Evolutionary conservation across 345 rosid genomes (phyloP).

Genomic region (Salix caprea): DNA sequence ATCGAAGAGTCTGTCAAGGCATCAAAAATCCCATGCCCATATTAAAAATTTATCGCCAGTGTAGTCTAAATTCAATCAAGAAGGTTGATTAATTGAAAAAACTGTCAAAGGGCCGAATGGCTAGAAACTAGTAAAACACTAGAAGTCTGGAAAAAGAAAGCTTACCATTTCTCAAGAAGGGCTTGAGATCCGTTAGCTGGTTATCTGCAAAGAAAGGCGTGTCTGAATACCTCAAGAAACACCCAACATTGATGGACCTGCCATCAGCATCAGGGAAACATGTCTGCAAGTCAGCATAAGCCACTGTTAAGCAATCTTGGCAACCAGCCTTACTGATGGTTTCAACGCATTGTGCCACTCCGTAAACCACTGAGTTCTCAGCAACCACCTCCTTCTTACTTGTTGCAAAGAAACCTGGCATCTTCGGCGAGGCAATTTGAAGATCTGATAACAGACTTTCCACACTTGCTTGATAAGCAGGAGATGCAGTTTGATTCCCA

Average conservation of each 20-base stretch:
- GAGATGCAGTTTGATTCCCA: slow-evolving; percentile 12
- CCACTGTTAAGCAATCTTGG: slow-evolving; percentile 32
- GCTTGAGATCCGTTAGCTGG: slow-evolving; percentile 27
- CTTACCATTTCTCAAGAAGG: slow-evolving; percentile 30
- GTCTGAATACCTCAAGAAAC: slow-evolving; percentile 37
- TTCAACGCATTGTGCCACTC: slow-evolving; percentile 36
- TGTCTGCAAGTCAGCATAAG: slow-evolving; percentile 15
- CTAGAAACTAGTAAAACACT: no score
- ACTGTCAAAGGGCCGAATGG: no score
- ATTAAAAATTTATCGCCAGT: no score
- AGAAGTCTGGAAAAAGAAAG: no score
- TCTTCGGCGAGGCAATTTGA: slow-evolving; percentile 31
- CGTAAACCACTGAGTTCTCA: slow-evolving; percentile 24
- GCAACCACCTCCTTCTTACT: slow-evolving; percentile 13
- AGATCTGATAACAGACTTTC: slow-evolving; percentile 23
- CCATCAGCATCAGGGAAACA: slow-evolving; percentile 26
- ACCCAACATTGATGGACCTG: slow-evolving; percentile 40
- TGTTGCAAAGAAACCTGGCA: slow-evolving; percentile 23
- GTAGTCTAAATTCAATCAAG: no score
- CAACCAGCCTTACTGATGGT: slow-evolving; percentile 32
- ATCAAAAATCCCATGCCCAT: no score
- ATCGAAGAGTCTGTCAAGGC: no score
- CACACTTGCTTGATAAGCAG: slow-evolving; percentile 15
- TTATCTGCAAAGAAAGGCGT: slow-evolving; percentile 34
- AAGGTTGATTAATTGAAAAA: no score